phyloP scores from a whole-genome alignment of 2,329 filamentous ascomycete species.

The Pseudocercospora cruenta region DNA sequence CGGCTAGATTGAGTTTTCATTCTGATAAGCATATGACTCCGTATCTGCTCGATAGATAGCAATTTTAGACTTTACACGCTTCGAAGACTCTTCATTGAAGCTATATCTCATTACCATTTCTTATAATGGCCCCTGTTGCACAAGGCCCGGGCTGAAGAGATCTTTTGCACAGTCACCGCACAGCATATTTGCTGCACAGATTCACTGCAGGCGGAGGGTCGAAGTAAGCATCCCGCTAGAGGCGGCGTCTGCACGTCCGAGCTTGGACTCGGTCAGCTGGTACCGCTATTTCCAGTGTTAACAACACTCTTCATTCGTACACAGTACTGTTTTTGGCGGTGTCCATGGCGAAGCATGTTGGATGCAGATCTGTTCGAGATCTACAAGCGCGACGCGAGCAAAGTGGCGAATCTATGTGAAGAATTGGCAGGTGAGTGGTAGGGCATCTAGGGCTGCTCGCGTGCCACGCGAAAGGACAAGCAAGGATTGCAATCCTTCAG shows the following conservation, averaged over 20 bases:
- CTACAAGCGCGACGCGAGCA: not conserved
- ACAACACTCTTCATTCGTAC: conserved; percentile 3
- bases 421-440: not conserved
- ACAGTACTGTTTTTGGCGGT: conserved; percentile 7
- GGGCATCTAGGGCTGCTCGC: conserved; percentile 1
- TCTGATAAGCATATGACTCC: not conserved
- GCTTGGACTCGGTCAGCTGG: conserved; percentile 6
- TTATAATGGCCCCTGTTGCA: not conserved
- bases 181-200: not conserved
- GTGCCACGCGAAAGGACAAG: not conserved
- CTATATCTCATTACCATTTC: not conserved
- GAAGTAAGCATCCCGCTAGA: not conserved
- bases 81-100: not conserved
- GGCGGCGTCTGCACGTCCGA: conserved; percentile 8
- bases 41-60: not conserved
- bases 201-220: not conserved
- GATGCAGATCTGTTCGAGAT: conserved; percentile 11
- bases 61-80: not conserved
- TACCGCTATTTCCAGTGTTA: not conserved
- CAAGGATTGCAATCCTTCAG: conserved; percentile 4
- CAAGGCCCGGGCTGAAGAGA: not conserved
- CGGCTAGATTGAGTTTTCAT: not conserved
- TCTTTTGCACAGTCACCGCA: not conserved
- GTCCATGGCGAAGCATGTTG: conserved; percentile 5
- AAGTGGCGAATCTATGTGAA: not conserved